Evolutionary conservation across 352 stramenopile genomes (phyloP), one percentile per base, ranked within the genome.

Genomic region (Albugo candida): DNA sequence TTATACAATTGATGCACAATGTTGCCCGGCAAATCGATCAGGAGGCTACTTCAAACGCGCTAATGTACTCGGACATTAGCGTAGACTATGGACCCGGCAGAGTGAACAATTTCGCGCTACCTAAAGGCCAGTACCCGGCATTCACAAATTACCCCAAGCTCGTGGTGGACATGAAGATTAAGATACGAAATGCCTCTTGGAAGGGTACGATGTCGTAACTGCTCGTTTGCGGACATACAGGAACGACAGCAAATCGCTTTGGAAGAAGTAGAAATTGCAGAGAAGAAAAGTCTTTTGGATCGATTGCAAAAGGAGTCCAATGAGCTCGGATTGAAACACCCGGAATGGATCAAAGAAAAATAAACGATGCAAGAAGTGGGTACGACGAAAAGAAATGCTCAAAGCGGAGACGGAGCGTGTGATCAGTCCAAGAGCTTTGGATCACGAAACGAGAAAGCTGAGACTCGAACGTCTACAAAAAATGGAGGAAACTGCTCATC

Each of bases 131-230:
- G 44, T 93, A 92, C 42, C 81, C 81, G 20, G 67, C 74, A 1
- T 92, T 92, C 45, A 58, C 59, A 2, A 78, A 69, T 21, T 91
- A 89, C 44, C 76, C 81, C 17, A 68, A 61, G 27, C 83, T 87
- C 45, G 60, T 86, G 39, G 72, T 91, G 24, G 76, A 93, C 47
- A 88, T 75, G 45, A 75, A 91, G 53, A 84, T 87, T n/a, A 69
- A 64, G 41, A 77, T 86, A 80, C 50, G 71, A 48, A 17, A 31
- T 31, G 24, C 24, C n/a, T n/a, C n/a, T 31, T 31, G 8, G 8
- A 31, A 3, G 24, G 24, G 8, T 31, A 3, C 24, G 8, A 31
- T 31, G 24, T 31, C 24, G 24, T 31, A 41, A 41, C 46, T 55
- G 13, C 34, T 19, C 40, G 24, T 45, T 47, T 43, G 10, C 49